Percentiles rank a stretch among this genome's conserved stretches.
phyloP scores from a whole-genome alignment of 495 filamentous ascomycete genomes.

The Penicillium canariense region DNA sequence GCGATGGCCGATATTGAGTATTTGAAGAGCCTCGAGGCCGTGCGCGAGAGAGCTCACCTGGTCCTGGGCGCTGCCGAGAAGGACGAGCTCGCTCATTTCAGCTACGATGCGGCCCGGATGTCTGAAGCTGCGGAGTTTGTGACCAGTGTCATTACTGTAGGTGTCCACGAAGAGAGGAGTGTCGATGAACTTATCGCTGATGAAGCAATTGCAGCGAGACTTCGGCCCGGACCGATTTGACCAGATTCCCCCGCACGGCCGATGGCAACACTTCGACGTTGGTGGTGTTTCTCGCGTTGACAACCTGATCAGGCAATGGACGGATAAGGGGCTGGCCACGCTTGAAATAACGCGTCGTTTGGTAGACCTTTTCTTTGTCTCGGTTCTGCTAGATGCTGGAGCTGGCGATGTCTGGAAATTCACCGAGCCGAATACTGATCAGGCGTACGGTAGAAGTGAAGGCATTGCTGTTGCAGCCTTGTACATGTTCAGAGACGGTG shows the following conservation, averaged over 20 bases:
- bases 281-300: constrained; percentile 75
- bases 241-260: constrained; percentile 67
- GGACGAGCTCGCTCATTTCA: constrained; percentile 33
- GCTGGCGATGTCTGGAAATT: constrained; percentile 74
- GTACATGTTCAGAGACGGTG: constrained; percentile 56
- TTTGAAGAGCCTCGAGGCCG: constrained; percentile 37
- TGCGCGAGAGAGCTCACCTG: constrained; percentile 32
- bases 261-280: constrained; percentile 88
- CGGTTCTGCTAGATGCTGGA: constrained; percentile 86
- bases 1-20: constrained; percentile 28
- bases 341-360: constrained; percentile 73
- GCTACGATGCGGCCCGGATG: constrained; percentile 31
- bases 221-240: constrained; percentile 52
- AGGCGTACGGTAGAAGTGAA: constrained; percentile 52
- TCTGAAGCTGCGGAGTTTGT: constrained; percentile 33
- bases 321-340: constrained; percentile 55
- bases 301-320: constrained; percentile 67
- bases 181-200: not conserved
- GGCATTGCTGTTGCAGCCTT: constrained; percentile 58
- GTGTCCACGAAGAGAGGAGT: not conserved
- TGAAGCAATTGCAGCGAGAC: constrained; percentile 36
- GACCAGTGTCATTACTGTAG: constrained; percentile 32
- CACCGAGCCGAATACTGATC: constrained; percentile 47
- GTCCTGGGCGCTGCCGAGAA: constrained; percentile 34
- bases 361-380: constrained; percentile 82